Percentiles rank a stretch among this genome's conserved stretches.
Evolutionary conservation across 1,284 basidiomycete species (phyloP).

Genomic region (Pascua sp.): DNA sequence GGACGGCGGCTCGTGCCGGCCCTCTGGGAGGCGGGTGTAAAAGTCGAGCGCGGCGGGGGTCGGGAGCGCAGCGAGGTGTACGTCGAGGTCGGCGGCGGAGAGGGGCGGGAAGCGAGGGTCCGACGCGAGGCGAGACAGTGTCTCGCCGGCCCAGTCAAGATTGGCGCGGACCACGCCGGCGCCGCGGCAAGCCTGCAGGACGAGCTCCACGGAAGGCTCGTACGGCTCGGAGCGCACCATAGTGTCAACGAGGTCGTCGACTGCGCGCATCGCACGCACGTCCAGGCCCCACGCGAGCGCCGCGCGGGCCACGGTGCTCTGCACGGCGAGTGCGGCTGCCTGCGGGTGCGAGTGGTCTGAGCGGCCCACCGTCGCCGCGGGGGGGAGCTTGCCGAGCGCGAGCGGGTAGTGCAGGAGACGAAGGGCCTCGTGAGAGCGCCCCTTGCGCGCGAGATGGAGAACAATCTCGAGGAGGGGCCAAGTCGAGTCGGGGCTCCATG

Average conservation of each 20-base stretch:
- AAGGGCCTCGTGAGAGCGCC: constrained; percentile 10
- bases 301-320: constrained; percentile 13
- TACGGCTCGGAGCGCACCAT: constrained; percentile 8
- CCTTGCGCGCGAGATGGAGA: constrained; percentile 12
- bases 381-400: constrained; percentile 18
- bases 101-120: constrained; percentile 17
- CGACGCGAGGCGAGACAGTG: constrained; percentile 8
- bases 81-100: not conserved
- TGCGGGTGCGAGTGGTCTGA: constrained; percentile 9
- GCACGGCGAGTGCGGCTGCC: constrained; percentile 17
- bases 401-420: constrained; percentile 22
- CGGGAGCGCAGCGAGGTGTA: constrained; percentile 4
- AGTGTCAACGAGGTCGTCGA: constrained; percentile 17
- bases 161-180: not conserved
- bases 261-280: constrained; percentile 8
- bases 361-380: constrained; percentile 6
- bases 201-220: constrained; percentile 7
- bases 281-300: constrained; percentile 15
- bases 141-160: constrained; percentile 6
- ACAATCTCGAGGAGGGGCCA: constrained; percentile 24
- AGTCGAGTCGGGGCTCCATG: constrained; percentile 12
- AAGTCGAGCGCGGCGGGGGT: constrained; percentile 10
- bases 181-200: constrained; percentile 8
- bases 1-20: constrained; percentile 1
- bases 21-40: constrained; percentile 7